Evolutionary conservation across 1,284 basidiomycete genomes (phyloP), one percentile per base, ranked within the genome.

Genomic region (Tylopilus sp.): DNA sequence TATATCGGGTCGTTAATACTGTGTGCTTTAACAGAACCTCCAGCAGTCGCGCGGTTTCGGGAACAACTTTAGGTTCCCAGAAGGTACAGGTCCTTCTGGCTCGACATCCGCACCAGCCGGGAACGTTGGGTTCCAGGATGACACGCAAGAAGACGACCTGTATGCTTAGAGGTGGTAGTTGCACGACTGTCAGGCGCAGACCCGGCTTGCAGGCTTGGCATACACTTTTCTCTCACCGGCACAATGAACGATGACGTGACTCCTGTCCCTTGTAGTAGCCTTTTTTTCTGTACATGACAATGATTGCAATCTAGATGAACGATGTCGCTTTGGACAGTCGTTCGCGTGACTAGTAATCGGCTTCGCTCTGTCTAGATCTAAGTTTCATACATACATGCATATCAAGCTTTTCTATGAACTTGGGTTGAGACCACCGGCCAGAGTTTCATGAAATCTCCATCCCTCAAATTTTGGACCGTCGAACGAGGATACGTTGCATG

Each of bases 11-110:
- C n/a, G n/a, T 21, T 73, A 33, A 72, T 3, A 19, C 3, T 27
- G 25, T 29, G 33, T 14, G 64, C 58, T 65, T 52, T 62, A 54
- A 68, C 77, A 93, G 90, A 95, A 94, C 79, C 82, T 95, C 70
- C 93, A 94, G 83, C 94, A 96, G 81, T 93, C 92, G 69, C 90
- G 93, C 75, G 92, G 90, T 52, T 93, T 94, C 77, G 95, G 95
- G 63, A 91, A 90, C 79, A 91, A 89, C 78, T 98, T 98, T 90
- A 95, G 94, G 86, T 99, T 99, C 95, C 98, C 98, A 27, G 96
- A 98, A 76, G 84, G 85, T 66, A 79, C 83, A 62, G 85, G 81
- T 55, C 85, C 83, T 35, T 76, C 84, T 64, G 82, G 86, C 64
- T 83, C 81, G n/a, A 77, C 82, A 21, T 78, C 85, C 25, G 81